A percentile compares a stretch with the other conserved stretches of the same genome.
Evolutionary conservation across 108 stramenopile genomes (phyloP).

Genomic region (Pseudonitzschia multistriata): DNA sequence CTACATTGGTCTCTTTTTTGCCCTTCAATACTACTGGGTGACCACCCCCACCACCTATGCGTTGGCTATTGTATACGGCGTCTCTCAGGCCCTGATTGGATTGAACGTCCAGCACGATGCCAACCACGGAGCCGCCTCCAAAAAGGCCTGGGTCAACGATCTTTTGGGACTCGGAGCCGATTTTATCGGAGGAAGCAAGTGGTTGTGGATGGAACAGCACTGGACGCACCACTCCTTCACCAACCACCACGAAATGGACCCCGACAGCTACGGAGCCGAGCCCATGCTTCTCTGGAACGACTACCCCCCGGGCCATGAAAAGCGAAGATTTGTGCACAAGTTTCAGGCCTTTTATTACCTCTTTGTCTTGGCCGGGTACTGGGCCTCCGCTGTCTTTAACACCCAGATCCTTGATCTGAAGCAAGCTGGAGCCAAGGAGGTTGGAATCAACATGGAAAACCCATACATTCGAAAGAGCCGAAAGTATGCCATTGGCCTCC

Average conservation of each 20-base stretch:
- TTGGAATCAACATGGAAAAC: slow-evolving; percentile 74
- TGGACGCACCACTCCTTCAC: slow-evolving; percentile 87
- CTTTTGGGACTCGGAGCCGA: slow-evolving; percentile 85
- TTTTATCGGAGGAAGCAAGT: slow-evolving; percentile 87
- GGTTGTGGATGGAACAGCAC: slow-evolving; percentile 89
- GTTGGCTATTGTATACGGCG: slow-evolving; percentile 70
- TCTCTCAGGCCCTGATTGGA: slow-evolving; percentile 83
- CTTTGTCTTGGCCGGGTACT: slow-evolving; percentile 65
- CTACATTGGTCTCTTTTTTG: slow-evolving; percentile 71
- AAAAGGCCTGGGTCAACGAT: slow-evolving; percentile 77
- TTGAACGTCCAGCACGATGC: slow-evolving; percentile 95
- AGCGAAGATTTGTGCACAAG: slow-evolving; percentile 57
- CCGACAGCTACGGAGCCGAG: slow-evolving; percentile 82
- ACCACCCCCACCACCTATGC: slow-evolving; percentile 43
- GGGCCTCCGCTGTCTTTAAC: slow-evolving; percentile 82
- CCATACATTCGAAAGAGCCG: slow-evolving; percentile 52
- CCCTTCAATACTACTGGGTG: slow-evolving; percentile 62
- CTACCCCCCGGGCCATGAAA: slow-evolving; percentile 70
- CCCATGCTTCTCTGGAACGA: slow-evolving; percentile 84
- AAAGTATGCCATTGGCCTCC: slow-evolving; percentile 63
- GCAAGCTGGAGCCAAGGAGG: slow-evolving; percentile 60
- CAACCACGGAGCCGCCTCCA: slow-evolving; percentile 91
- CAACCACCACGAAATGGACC: slow-evolving; percentile 80
- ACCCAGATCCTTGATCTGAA: slow-evolving; percentile 69
- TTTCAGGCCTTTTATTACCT: slow-evolving; percentile 80